These are phyloP conservation scores for Podaxis sp. DNA, from an alignment of 768 basidiomycete genomes.

Conservation along the genomic window DNA sequence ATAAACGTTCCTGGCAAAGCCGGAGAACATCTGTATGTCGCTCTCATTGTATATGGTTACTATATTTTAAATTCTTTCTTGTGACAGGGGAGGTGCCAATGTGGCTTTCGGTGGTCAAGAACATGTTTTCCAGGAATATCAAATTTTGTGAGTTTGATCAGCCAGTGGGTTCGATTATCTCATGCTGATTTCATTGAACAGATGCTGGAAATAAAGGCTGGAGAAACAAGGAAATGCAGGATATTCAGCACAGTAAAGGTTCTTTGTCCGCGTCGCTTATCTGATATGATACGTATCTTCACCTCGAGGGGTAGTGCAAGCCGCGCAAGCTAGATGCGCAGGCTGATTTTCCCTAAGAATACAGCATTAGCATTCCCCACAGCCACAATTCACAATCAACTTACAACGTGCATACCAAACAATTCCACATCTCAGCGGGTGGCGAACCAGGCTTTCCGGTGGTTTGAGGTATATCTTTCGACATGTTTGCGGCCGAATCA, in stretches of 20 bases:
- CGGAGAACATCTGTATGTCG: slow-evolving; percentile 62
- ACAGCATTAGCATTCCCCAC: no score
- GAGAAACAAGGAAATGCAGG: neutral
- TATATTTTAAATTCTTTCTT: neutral
- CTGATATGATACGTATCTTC: slow-evolving; percentile 24
- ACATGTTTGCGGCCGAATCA: slow-evolving; percentile 3
- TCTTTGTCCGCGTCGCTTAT: neutral
- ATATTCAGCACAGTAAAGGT: neutral
- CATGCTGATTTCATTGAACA: slow-evolving; percentile 16
- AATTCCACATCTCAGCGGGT: slow-evolving; percentile 41
- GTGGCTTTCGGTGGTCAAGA: slow-evolving; percentile 47
- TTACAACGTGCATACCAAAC: slow-evolving; percentile 64
- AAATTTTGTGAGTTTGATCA: slow-evolving; percentile 42
- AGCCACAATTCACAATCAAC: slow-evolving; percentile 21
- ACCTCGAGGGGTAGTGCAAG: slow-evolving; percentile 54
- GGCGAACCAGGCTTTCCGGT: neutral
- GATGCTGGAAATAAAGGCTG: slow-evolving; percentile 34
- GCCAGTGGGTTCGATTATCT: neutral
- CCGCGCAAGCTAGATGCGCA: slow-evolving; percentile 58
- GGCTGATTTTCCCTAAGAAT: slow-evolving; percentile 46
- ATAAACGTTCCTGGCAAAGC: slow-evolving; percentile 73
- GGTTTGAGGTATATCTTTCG: slow-evolving; percentile 8
- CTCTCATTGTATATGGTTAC: neutral
- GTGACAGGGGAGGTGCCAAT: slow-evolving; percentile 38
- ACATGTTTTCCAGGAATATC: slow-evolving; percentile 37